These are phyloP conservation scores for Metschnikowia henanensis DNA, from an alignment of 805 yeast species.

Conservation along the genomic window DNA sequence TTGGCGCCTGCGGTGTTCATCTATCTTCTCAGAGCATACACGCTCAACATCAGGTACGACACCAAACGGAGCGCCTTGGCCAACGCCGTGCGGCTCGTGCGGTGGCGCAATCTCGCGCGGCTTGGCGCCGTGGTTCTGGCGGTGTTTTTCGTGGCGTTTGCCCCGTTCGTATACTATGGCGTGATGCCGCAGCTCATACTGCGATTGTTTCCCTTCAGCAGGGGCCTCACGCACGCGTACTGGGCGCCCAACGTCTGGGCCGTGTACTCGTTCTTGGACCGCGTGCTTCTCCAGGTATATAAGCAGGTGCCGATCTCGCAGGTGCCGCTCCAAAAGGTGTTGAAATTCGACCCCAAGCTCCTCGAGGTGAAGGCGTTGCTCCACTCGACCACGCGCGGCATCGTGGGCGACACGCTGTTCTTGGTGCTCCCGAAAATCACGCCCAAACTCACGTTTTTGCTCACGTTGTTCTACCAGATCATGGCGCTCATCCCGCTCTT, in stretches of 20 bases:
- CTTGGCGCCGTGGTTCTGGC: conserved; percentile 62
- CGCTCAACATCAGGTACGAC: conserved; percentile 47
- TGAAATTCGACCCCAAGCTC: conserved; percentile 47
- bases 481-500: conserved; percentile 72
- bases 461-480: conserved; percentile 83
- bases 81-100: conserved; percentile 38
- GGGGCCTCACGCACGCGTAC: conserved; percentile 96
- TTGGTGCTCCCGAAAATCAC: conserved; percentile 76
- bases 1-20: conserved; percentile 93
- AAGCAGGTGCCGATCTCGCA: conserved; percentile 33
- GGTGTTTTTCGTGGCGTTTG: conserved; percentile 69
- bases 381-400: conserved; percentile 65
- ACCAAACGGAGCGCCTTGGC: conserved; percentile 22
- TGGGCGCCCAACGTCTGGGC: conserved; percentile 99
- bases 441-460: conserved; percentile 72
- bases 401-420: conserved; percentile 89
- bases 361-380: conserved; percentile 33
- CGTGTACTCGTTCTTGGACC: conserved; percentile 78
- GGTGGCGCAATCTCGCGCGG: conserved; percentile 59
- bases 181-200: conserved; percentile 63
- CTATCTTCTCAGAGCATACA: conserved; percentile 70
- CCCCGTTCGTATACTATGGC: conserved; percentile 66
- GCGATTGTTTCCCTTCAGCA: conserved; percentile 87
- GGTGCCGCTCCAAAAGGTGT: conserved; percentile 28
- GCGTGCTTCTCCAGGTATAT: conserved; percentile 55